phyloP scores from a whole-genome alignment of 2,329 filamentous ascomycete genomes.

The Volutella citrinella region DNA sequence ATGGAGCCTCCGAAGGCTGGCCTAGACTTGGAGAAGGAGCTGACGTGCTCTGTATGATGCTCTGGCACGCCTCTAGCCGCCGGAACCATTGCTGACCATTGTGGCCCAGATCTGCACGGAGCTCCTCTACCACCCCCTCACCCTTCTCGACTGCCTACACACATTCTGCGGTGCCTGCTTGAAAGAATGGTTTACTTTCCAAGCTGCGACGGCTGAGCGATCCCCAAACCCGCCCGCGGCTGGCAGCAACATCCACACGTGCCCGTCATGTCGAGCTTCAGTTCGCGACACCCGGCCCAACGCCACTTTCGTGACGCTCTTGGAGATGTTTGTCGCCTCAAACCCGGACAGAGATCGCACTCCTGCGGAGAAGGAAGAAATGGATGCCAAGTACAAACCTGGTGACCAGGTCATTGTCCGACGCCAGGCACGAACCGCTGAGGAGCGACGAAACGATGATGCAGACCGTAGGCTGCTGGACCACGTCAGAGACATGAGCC shows the following conservation, averaged over 20 bases:
- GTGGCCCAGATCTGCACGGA: conserved; percentile 85
- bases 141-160: conserved; percentile 88
- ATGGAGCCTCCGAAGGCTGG: conserved; percentile 52
- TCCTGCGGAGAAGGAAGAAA: conserved; percentile 70
- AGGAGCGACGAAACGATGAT: conserved; percentile 55
- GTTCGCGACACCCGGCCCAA: conserved; percentile 89
- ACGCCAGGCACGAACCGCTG: conserved; percentile 47
- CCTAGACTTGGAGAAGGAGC: conserved; percentile 83
- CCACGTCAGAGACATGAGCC: conserved; percentile 69
- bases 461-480: conserved; percentile 69
- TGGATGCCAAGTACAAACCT: conserved; percentile 71
- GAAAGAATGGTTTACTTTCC: conserved; percentile 92
- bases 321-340: conserved; percentile 82
- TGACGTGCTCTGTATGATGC: conserved; percentile 78
- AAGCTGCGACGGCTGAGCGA: conserved; percentile 59
- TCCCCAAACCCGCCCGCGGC: conserved; percentile 47
- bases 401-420: conserved; percentile 74
- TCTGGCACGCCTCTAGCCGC: conserved; percentile 5
- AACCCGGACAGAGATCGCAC: conserved; percentile 74
- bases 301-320: conserved; percentile 81
- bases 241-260: conserved; percentile 66
- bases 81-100: conserved; percentile 13
- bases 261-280: conserved; percentile 83
- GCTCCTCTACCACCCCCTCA: conserved; percentile 85
- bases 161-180: conserved; percentile 95